These are phyloP conservation scores for Diaporthe australafricana DNA, from an alignment of 2,329 filamentous ascomycete genomes.

Conservation along the genomic window DNA sequence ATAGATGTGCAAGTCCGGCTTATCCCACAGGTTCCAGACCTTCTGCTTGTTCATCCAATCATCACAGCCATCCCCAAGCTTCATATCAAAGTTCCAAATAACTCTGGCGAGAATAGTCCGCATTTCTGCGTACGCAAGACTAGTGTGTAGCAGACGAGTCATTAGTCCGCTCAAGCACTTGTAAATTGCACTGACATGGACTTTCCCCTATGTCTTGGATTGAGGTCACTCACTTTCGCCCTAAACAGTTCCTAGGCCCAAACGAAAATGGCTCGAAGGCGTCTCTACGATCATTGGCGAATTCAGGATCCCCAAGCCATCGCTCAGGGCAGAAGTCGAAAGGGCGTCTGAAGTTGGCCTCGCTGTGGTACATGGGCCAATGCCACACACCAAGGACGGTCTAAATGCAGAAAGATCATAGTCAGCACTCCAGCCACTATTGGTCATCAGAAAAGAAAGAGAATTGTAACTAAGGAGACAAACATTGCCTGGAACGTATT, in stretches of 20 bases:
- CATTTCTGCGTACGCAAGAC: conserved; percentile 60
- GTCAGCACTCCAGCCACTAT: neutral
- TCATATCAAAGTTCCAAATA: conserved; percentile 58
- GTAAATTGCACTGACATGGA: neutral
- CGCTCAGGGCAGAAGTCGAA: conserved; percentile 50
- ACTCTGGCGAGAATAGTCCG: conserved; percentile 57
- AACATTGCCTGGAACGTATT: conserved; percentile 35
- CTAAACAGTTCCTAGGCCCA: conserved; percentile 55
- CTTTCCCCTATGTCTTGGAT: too few species aligned
- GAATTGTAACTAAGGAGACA: neutral
- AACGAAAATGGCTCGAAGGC: conserved; percentile 52
- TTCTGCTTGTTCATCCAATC: conserved; percentile 50
- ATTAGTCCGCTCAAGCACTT: neutral
- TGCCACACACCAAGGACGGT: conserved; percentile 45
- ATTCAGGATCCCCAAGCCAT: conserved; percentile 44
- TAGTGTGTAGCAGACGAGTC: neutral
- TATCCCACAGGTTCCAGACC: conserved; percentile 50
- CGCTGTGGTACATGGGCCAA: conserved; percentile 46
- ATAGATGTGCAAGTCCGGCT: conserved; percentile 15
- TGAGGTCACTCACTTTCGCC: conserved; percentile 45
- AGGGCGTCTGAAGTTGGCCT: conserved; percentile 50
- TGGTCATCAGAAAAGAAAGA: neutral
- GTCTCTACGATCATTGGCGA: conserved; percentile 44
- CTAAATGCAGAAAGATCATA: neutral
- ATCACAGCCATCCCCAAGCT: conserved; percentile 46